phyloP scores from a whole-genome alignment of 441 rosid species.

The Gossypium trilobum region DNA sequence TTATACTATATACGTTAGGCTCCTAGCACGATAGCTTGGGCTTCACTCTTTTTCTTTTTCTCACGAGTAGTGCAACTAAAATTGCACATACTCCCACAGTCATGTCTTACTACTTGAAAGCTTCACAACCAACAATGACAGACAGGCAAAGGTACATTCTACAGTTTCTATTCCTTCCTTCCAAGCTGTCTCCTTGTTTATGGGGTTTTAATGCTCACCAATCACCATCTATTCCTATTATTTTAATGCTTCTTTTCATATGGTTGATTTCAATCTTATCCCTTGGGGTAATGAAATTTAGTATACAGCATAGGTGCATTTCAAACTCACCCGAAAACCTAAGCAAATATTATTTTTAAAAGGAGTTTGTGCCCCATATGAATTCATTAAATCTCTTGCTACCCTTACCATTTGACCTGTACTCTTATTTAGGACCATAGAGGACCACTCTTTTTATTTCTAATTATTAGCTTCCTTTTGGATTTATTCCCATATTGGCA shows the following conservation, averaged over 20 bases:
- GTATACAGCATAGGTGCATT: background rate
- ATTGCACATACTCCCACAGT: background rate
- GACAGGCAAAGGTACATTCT: background rate
- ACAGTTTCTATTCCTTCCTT: constrained; percentile 5
- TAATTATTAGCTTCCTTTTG: background rate
- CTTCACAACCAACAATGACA: background rate
- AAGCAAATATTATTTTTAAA: background rate
- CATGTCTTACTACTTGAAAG: background rate
- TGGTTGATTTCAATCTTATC: background rate
- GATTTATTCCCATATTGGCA: background rate
- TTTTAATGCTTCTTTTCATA: background rate
- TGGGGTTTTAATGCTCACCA: background rate
- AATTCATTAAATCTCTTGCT: background rate
- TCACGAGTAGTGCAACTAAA: background rate
- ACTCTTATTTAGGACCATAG: background rate
- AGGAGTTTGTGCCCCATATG: background rate
- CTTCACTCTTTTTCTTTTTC: constrained; percentile 7
- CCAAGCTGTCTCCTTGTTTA: background rate
- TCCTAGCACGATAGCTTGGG: constrained; percentile 15
- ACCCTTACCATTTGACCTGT: background rate
- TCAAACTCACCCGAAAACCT: background rate
- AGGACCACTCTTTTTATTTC: background rate
- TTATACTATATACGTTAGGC: constrained; percentile 1
- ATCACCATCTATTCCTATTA: background rate
- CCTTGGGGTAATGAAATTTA: background rate